Evolutionary conservation across 352 stramenopile species (phyloP), one percentile per base, ranked within the genome.

Genomic region (Saprolegnia diclina): DNA sequence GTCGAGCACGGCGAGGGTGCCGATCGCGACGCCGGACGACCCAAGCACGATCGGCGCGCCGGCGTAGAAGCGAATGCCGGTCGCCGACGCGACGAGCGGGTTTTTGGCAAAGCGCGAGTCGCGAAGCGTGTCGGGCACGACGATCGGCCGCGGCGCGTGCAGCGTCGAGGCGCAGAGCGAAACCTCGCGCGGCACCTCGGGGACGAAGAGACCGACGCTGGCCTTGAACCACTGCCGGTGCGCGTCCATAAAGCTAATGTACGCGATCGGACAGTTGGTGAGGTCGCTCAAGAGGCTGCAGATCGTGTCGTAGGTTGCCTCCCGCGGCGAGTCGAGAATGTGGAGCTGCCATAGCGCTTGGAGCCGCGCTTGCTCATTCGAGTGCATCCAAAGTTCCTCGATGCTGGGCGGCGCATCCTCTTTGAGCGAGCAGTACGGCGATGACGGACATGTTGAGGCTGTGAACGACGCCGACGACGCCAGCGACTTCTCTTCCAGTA

Each of bases 151-250:
- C 11, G 19, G 26, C 13, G 35, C 57, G 21, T 65, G 29, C 45
- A 65, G 35, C 7, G 57, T 65, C 13, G 57, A n/a, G 21, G 19
- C 45, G 57, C 29, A 50, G n/a, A 52, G 45, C 22, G 22, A 42
- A 22, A 16, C 19, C 6, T 45, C 19, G 19, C 57, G 57, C 21
- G 57, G 57, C 13, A 65, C 22, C 35, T 52, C 29, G 21, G 57
- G 19, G 7, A 52, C 22, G 16, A 24, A 24, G 24, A 65, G 40
- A 0, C 57, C 57, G 16, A 65, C 57, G 21, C 57, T 52, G 1
- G 57, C 57, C 24, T 65, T 65, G 45, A 65, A 65, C 57, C 57
- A 65, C 45, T 65, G 57, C 40, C 57, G 26, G 6, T 45, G 11
- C 21, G 35, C 35, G 24, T 65, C 57, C 29, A 65, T 52, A 52